A percentile compares a stretch with the other conserved stretches of the same genome.
Evolutionary conservation across 2,329 filamentous ascomycete species (phyloP).

Genomic region (Chaetomium sp.): DNA sequence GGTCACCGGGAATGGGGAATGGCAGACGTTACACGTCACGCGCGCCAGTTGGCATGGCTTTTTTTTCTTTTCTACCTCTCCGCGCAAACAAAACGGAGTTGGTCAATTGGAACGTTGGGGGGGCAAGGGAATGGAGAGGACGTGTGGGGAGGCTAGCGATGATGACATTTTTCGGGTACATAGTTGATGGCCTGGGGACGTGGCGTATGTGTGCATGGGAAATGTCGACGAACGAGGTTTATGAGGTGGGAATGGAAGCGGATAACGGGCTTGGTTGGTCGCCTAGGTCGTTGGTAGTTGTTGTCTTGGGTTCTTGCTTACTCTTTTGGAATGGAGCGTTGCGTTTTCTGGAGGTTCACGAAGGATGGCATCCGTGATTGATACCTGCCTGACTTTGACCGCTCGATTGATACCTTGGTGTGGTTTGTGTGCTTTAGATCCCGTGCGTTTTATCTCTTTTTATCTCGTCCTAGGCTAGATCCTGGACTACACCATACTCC

Average conservation of each 20-base stretch:
- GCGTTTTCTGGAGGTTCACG: background rate
- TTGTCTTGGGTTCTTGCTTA: background rate
- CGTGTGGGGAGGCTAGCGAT: background rate
- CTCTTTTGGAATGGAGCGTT: background rate
- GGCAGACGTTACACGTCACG: background rate
- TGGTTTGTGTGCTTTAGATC: background rate
- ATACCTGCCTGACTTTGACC: background rate
- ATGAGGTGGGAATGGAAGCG: background rate
- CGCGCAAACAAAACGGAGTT: background rate
- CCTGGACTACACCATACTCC: background rate
- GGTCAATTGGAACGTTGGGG: background rate
- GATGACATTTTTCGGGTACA: background rate
- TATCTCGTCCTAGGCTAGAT: background rate
- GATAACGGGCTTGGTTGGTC: background rate
- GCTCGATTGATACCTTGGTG: background rate
- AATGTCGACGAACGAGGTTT: slow-evolving; percentile 3
- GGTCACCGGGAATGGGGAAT: background rate
- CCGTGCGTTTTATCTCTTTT: background rate
- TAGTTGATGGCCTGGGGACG: background rate
- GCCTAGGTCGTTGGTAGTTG: background rate
- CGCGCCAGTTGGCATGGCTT: background rate
- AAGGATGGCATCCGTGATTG: background rate
- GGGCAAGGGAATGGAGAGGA: background rate
- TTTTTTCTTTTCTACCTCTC: background rate
- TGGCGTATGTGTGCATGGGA: background rate